Evolutionary conservation across 2,329 filamentous ascomycete species (phyloP), one percentile per base, ranked within the genome.

Genomic region (Ophiocordyceps robertsii): DNA sequence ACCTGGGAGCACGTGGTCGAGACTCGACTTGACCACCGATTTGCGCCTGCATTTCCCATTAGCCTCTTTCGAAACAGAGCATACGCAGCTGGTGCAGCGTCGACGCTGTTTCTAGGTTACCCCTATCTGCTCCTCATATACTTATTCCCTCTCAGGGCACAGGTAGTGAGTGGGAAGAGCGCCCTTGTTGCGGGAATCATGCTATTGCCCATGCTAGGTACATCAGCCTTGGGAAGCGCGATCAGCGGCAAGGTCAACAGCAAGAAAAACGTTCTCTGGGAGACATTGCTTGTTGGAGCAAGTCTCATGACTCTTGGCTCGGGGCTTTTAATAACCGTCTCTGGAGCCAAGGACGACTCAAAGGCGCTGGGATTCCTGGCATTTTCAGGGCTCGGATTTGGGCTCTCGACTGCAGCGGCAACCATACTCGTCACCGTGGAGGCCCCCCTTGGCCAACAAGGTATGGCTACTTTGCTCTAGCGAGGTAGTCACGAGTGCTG

Each of bases 301-400:
- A 52, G 52, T 30, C 49, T 72, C 11, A 65, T 72, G 59, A 46
- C 62, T 0, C 33, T 75, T 3, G 71, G 71, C 2, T 70, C 67
- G 37, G 70, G 60, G 3, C 55, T 73, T 3, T 53, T 74, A 44
- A 65, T 58, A 19, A 72, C 64, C 1, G 44, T 56, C 1, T 46
- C 51, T 16, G 49, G 46, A 1, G 37, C 42, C 8, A 48, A 54
- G 3, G 51, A 72, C 9, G 62, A 71, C 46, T 52, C 61, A 2
- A 73, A 68, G 48, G 57, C 67, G 5, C 53, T 74, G 1, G 71
- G 71, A 0, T 73, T 69, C 44, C 51, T 74, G 41, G 61, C 63
- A 0, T 67, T 75, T 42, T 57, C 71, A n/a, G 72, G 72, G 3
- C 52, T 75, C 29, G 72, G 72, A 0, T 73, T 72, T 46, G 72